Evolutionary conservation across 176 grass and related monocot species (phyloP).

Genomic region (Aegilops umbellulata): DNA sequence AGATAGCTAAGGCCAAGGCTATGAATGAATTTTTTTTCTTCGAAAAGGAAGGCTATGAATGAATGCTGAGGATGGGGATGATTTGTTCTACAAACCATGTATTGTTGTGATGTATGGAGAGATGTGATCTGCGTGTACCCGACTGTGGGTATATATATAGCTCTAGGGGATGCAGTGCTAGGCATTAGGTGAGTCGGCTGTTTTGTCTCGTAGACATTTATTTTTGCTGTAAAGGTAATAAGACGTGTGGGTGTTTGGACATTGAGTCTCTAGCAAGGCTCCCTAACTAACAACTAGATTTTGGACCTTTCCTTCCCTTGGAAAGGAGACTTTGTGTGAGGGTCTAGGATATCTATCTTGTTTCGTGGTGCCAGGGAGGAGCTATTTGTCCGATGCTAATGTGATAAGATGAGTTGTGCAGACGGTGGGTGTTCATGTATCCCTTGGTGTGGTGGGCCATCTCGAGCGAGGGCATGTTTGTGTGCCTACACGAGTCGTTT

Average conservation of each 20-base stretch:
- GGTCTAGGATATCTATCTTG: not conserved
- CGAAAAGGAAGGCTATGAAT: not conserved
- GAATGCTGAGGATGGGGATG: not conserved
- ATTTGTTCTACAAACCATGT: not conserved
- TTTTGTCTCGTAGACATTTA: not conserved
- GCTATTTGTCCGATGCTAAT: not conserved
- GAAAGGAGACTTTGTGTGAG: not conserved
- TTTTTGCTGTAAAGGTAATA: not conserved
- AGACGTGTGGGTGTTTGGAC: not conserved
- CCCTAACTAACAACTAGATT: constrained; percentile 3
- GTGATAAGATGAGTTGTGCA: constrained; percentile 7
- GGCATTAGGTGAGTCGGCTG: not conserved
- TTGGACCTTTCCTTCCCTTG: not conserved
- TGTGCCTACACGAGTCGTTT: not conserved
- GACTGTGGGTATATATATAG: not conserved
- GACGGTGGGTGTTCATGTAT: not conserved
- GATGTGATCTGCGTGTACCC: not conserved
- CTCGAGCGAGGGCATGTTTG: not conserved
- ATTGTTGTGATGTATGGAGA: not conserved
- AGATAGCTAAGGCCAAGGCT: not conserved
- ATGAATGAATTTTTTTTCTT: not conserved
- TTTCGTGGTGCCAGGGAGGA: not conserved
- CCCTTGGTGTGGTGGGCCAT: not conserved
- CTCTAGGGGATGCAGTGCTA: not conserved
- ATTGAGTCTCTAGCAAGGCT: not conserved